These are phyloP conservation scores for Tylopilus vinaceipallidus DNA, from an alignment of 768 basidiomycete species.

Conservation along the genomic window DNA sequence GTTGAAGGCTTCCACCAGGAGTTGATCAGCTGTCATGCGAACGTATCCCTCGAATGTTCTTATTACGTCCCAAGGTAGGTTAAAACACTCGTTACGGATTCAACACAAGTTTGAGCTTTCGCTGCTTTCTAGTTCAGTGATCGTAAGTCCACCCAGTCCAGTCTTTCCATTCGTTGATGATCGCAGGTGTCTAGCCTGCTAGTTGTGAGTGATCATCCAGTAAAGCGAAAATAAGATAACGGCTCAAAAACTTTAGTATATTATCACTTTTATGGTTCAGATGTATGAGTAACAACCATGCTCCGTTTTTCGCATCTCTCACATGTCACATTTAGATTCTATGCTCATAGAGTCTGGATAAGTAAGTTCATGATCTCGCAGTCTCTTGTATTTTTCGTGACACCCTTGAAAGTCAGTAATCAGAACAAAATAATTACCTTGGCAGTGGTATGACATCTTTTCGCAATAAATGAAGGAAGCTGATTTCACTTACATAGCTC, in stretches of 20 bases:
- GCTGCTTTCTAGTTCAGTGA: background rate
- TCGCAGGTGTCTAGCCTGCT: background rate
- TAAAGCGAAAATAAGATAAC: background rate
- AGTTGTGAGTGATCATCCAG: conserved; percentile 2
- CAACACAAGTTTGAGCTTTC: too few species aligned
- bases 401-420: conserved; percentile 11
- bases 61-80: conserved; percentile 3
- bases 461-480: background rate
- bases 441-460: conserved; percentile 13
- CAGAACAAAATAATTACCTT: conserved; percentile 6
- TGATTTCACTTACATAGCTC: conserved; percentile 2
- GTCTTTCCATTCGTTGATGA: background rate
- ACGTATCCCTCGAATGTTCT: background rate
- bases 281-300: background rate
- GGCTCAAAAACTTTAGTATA: conserved; percentile 4
- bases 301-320: background rate
- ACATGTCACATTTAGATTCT: conserved; percentile 11
- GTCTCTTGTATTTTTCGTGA: background rate
- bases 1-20: background rate
- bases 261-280: conserved; percentile 16
- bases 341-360: conserved; percentile 24
- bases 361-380: conserved; percentile 6
- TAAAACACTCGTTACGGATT: background rate
- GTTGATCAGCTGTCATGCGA: background rate
- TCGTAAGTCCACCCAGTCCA: background rate